A percentile compares a stretch with the other conserved stretches of the same genome.
Evolutionary conservation across 73 alveolate genomes (phyloP).

Genomic region (Tetrahymena borealis): DNA sequence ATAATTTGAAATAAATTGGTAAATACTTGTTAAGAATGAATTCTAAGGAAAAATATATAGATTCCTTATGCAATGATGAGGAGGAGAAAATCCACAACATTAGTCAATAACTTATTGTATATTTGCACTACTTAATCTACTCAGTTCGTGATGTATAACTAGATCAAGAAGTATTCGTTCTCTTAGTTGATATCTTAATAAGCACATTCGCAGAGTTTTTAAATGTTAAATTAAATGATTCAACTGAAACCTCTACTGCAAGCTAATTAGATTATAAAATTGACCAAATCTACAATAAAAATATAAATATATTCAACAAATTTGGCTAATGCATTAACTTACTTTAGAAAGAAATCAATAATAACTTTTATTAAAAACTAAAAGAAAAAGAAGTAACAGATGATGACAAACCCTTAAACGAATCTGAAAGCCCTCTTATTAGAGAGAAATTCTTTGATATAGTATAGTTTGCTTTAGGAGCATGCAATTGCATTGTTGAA

Average conservation of each 20-base stretch:
- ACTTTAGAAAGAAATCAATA: not conserved
- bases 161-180: not conserved
- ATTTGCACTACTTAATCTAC: not conserved
- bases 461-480: not conserved
- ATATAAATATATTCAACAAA: not conserved
- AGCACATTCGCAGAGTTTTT: not conserved
- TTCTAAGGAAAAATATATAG: not conserved
- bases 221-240: not conserved
- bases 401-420: not conserved
- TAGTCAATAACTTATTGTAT: not conserved
- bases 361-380: not conserved
- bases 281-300: not conserved
- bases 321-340: not conserved
- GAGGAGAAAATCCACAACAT: not conserved
- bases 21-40: not conserved
- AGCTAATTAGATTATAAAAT: not conserved
- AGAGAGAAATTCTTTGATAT: not conserved
- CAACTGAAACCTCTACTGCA: not conserved
- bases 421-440: not conserved
- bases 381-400: not conserved
- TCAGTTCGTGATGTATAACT: not conserved
- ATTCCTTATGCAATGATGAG: not conserved
- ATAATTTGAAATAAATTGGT: not conserved
- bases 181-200: not conserved
- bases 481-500: not conserved